Evolutionary conservation across 2,329 filamentous ascomycete genomes (phyloP), one percentile per base, ranked within the genome.

Genomic region (Plectosphaerella plurivora): DNA sequence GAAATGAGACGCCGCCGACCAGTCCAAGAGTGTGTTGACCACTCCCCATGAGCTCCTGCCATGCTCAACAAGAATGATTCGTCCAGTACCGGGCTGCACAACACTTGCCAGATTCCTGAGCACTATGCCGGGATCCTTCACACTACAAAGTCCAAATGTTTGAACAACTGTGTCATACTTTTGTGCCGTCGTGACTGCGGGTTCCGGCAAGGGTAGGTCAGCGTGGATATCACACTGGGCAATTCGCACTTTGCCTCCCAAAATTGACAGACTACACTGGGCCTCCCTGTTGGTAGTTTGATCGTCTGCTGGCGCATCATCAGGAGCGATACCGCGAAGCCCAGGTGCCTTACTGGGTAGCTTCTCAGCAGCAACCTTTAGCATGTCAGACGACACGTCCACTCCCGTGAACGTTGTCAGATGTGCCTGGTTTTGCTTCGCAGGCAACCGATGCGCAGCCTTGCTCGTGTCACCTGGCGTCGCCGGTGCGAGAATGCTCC

Each of bases 141-240:
- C 82, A 59, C 79, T 83, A 67, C 83, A 87, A 24, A 87, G 73
- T 5, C 82, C 83, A 67, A 87, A 86, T 0, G 82, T 84, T 61
- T 86, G 82, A 28, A 86, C 63, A 37, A 86, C 69, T 2, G 82
- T 85, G 67, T 87, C 83, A 68, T 86, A 87, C 56, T 74, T 74
- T 6, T 22, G 37, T 65, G 39, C 61, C 55, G 39, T 53, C 69
- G 39, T 69, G 68, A 63, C 71, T 68, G 51, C 49, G 33, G 37
- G 4, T 45, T 33, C 69, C 54, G 72, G 66, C 5, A 63, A 51
- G 1, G 77, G 76, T 1, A 82, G 65, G 0, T 66, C 59, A 35
- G 67, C 57, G 54, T 75, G 72, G 3, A 76, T 78, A 57, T 83
- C 79, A 44, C 68, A 73, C 58, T 73, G 65, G 47, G 80, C 61